Evolutionary conservation across 805 yeast species (phyloP).

Genomic region (Candida krabiensis): DNA sequence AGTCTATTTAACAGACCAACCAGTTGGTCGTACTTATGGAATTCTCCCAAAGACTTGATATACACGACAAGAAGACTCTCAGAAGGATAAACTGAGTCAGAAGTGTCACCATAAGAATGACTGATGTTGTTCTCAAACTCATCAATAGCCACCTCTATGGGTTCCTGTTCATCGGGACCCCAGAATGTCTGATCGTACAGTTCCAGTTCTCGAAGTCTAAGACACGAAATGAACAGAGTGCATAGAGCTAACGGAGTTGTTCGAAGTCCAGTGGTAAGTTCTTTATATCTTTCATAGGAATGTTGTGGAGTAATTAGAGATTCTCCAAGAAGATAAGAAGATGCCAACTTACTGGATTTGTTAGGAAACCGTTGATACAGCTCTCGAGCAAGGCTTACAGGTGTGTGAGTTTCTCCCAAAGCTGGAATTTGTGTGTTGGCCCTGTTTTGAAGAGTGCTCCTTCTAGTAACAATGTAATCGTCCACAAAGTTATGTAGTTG

Average conservation of each 20-base stretch:
- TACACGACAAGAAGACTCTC: slow-evolving; percentile 52
- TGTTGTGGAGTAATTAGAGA: slow-evolving; percentile 32
- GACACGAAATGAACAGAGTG: slow-evolving; percentile 52
- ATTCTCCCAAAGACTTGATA: slow-evolving; percentile 47
- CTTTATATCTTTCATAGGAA: slow-evolving; percentile 30
- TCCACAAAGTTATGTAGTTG: slow-evolving; percentile 13
- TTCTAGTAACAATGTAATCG: slow-evolving; percentile 11
- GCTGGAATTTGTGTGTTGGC: background rate
- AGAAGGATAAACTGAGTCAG: slow-evolving; percentile 42
- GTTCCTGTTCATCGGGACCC: slow-evolving; percentile 51
- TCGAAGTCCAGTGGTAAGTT: slow-evolving; percentile 16
- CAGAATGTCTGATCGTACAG: slow-evolving; percentile 32
- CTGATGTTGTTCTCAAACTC: slow-evolving; percentile 50
- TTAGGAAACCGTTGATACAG: slow-evolving; percentile 10
- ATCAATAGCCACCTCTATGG: slow-evolving; percentile 59
- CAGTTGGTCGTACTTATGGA: slow-evolving; percentile 55
- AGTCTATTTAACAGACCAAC: slow-evolving; percentile 51
- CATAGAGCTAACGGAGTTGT: slow-evolving; percentile 31
- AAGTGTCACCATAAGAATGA: slow-evolving; percentile 31
- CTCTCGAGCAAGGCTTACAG: slow-evolving; percentile 27
- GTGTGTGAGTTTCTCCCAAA: slow-evolving; percentile 12
- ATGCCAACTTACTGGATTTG: slow-evolving; percentile 22
- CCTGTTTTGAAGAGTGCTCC: slow-evolving; percentile 6
- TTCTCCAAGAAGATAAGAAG: slow-evolving; percentile 34
- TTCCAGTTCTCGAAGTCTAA: slow-evolving; percentile 24